Evolutionary conservation across 805 yeast genomes (phyloP), one percentile per base, ranked within the genome.

Genomic region (Suhomyces pyralidae): DNA sequence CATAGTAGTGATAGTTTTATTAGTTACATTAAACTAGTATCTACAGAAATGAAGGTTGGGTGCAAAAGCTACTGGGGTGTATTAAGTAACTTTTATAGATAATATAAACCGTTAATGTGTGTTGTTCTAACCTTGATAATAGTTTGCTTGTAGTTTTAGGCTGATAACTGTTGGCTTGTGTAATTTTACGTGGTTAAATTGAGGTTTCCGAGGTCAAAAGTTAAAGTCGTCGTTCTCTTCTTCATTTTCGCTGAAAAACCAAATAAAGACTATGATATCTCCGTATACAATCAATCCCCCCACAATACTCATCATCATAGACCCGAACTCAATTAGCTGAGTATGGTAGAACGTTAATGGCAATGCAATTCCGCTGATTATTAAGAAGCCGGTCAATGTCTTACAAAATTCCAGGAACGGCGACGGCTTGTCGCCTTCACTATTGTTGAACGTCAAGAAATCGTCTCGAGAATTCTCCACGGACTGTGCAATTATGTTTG

Each of bases 161-260:
- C 12, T 9, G 28, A 9, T 26, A 26, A 9, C 25, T 4, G 7
- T 4, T 22, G 3, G 25, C 25, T 22, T 6, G 25, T 22, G 7
- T 26, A 26, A 12, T 26, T 20, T 26, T 38, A 48, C 3, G 32
- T 20, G 43, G 40, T 47, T 9, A 36, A 7, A 30, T 44, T 48
- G 12, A 7, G 28, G 28, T 28, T 28, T 10, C 32, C 32, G 5
- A 28, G 32, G 32, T 12, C 63, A 75, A 50, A 76, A 76, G 53
- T 76, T 74, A 55, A 76, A 75, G 55, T 75, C 80, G 52, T 75
- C 78, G 54, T 71, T 72, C 38, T 73, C 77, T 45, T 75, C 80
- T 51, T 76, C 79, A 40, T 64, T 68, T 49, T 73, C 77, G 53
- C 75, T 71, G 65, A 76, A 76, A 55, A 76, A 75, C 80, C 79